Conservation (phyloP, 2,329 filamentous ascomycete genomes). For the Cordyceps militaris region DNA sequence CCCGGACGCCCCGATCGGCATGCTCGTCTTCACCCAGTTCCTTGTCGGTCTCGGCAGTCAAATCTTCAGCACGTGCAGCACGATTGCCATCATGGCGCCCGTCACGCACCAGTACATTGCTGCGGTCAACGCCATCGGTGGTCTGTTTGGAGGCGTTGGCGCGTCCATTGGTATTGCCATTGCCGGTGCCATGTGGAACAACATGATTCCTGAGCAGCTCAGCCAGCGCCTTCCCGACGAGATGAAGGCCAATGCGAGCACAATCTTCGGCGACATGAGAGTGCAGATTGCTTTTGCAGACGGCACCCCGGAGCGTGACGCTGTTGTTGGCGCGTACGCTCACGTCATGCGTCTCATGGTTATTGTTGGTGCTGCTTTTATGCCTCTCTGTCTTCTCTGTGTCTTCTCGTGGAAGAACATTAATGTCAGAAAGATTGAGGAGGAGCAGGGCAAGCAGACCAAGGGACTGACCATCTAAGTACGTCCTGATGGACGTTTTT, state of each 20-base stretch:
- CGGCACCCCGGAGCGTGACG: slow-evolving; percentile 42
- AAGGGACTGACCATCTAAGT: slow-evolving; percentile 1
- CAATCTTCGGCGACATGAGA: slow-evolving; percentile 41
- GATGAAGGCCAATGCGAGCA: slow-evolving; percentile 26
- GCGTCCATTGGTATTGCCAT: slow-evolving; percentile 51
- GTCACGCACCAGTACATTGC: slow-evolving; percentile 50
- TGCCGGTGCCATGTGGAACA: slow-evolving; percentile 56
- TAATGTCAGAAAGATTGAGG: slow-evolving; percentile 32
- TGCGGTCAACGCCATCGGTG: slow-evolving; percentile 48
- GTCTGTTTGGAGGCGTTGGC: slow-evolving; percentile 53
- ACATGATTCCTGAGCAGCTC: slow-evolving; percentile 39
- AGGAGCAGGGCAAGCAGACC: slow-evolving; percentile 23
- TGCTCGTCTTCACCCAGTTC: slow-evolving; percentile 51
- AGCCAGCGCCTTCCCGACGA: slow-evolving; percentile 35
- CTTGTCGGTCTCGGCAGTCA: slow-evolving; percentile 41
- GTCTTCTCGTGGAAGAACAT: slow-evolving; percentile 33
- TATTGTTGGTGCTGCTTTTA: slow-evolving; percentile 31
- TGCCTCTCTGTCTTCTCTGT: slow-evolving; percentile 28
- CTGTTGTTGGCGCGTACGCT: slow-evolving; percentile 51
- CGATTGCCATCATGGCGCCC: slow-evolving; percentile 51
- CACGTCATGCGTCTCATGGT: slow-evolving; percentile 33
- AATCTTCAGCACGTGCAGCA: slow-evolving; percentile 35
- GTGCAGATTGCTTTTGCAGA: slow-evolving; percentile 43
- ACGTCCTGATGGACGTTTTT: neutral
- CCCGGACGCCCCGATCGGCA: slow-evolving; percentile 30